phyloP scores from a whole-genome alignment of 495 filamentous ascomycete genomes.

The Trichocladium uniseriatum region DNA sequence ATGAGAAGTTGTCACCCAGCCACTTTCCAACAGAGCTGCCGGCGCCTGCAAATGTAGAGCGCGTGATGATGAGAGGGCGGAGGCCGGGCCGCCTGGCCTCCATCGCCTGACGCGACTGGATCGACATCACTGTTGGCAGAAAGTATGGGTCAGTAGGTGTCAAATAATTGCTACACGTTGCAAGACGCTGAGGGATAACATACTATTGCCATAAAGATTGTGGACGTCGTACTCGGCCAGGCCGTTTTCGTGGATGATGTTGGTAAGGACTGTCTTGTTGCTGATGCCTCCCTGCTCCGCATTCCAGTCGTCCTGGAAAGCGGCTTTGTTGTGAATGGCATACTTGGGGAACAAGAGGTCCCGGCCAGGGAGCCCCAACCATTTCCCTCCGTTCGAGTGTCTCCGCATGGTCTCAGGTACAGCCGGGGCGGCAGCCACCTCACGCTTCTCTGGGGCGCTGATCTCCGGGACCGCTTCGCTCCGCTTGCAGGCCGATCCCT shows the following conservation, averaged over 20 bases:
- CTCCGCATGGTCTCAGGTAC: conserved; percentile 13
- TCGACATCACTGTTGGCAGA: conserved; percentile 72
- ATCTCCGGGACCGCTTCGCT: background rate
- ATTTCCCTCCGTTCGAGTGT: conserved; percentile 25
- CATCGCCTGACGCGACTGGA: conserved; percentile 59
- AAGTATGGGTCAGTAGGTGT: no score
- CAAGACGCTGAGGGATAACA: background rate
- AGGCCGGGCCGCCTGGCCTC: conserved; percentile 52
- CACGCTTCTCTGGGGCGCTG: background rate
- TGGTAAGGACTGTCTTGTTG: conserved; percentile 65
- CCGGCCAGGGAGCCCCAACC: conserved; percentile 50
- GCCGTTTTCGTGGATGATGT: conserved; percentile 65
- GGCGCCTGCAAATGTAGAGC: conserved; percentile 74
- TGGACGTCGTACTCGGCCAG: conserved; percentile 69
- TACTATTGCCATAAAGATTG: conserved; percentile 69
- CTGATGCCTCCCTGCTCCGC: conserved; percentile 50
- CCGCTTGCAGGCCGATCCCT: conserved; percentile 25
- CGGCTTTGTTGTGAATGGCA: conserved; percentile 60
- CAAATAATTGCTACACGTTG: no score
- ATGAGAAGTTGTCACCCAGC: conserved; percentile 74
- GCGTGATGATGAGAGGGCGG: conserved; percentile 73
- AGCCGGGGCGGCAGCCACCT: conserved; percentile 8
- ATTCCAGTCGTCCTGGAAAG: conserved; percentile 36
- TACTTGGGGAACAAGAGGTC: conserved; percentile 67
- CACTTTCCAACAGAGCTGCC: conserved; percentile 74